phyloP scores from a whole-genome alignment of 2,329 filamentous ascomycete species.

The Diaporthe destruens region DNA sequence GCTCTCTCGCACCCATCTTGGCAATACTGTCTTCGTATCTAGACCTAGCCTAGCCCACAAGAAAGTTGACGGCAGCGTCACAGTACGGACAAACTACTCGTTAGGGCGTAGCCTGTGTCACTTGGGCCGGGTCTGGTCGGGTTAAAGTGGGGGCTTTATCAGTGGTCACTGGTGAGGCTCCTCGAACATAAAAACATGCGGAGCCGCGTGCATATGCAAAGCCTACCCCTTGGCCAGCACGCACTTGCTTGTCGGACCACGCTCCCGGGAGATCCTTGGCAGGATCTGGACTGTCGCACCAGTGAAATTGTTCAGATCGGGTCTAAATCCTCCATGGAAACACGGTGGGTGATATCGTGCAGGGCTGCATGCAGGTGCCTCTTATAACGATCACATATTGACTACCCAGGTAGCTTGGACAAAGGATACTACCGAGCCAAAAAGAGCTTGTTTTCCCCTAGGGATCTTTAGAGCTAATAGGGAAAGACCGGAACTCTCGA shows the following conservation, averaged over 20 bases:
- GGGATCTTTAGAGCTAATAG: background rate
- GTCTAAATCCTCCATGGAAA: background rate
- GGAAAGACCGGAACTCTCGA: background rate
- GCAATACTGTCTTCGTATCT: background rate
- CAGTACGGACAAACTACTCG: background rate
- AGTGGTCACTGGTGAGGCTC: background rate
- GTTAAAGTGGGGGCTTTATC: constrained; percentile 8
- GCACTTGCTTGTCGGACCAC: constrained; percentile 8
- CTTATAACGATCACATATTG: constrained; percentile 3
- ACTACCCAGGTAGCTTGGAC: too few relatives aligned
- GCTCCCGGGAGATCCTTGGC: constrained; percentile 9
- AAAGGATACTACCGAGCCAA: background rate
- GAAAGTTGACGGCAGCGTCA: background rate
- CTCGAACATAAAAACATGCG: background rate
- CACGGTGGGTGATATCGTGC: constrained; percentile 14
- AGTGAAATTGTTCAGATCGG: background rate
- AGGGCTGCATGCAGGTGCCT: constrained; percentile 13
- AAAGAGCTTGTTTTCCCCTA: background rate
- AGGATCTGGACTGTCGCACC: background rate
- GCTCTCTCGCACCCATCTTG: background rate
- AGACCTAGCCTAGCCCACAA: background rate
- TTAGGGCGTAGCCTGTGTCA: background rate
- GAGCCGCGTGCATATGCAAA: background rate
- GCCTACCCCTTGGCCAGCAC: background rate
- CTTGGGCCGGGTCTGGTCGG: background rate